Base-by-base conservation (phyloP, 495 filamentous ascomycete genomes). In the Daldinia vernicosa region DNA sequence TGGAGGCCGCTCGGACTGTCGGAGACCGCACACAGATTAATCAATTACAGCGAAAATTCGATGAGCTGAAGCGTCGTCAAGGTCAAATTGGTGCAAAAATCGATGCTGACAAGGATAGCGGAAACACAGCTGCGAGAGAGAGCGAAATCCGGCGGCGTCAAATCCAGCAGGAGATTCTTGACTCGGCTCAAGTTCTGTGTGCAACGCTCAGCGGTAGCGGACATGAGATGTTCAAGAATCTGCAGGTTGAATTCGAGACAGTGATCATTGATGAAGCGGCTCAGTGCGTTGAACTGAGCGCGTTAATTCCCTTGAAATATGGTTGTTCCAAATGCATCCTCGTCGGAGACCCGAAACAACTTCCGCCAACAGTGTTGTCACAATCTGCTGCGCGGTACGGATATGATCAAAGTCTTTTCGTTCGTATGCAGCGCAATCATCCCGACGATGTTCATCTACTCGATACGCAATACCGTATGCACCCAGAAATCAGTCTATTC, bases 221-320 rank as follows among this genome's bases (percentile, higher is more conserved):
- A 15, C 96, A 98, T 72, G 96, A 99, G 56, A 97, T 99, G 90
- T 97, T 99, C 82, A 93, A 94, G 80, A 90, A 89, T 71, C 80
- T 98, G 55, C 94, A 92, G 71, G 93, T 98, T 58, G 95, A 98
- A 78, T 98, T 99, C 69, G 95, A 99, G 80, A 98, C 95, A 0
- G 95, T 99, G 67, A 91, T 99, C 74, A 97, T 99, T 74, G 95
- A 99, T 74, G 95, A 99, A 84, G 95, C 95, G 2, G 95, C 95
- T 19, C 95, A 99, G 83, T 99, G 93, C 66, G 95, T 99, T 69
- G 95, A 99, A 81, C 85, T 99, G 77, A 97, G 94, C 74, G 94
- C 96, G 17, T 87, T 99, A 22, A 99, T 99, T 69, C 95, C 95
- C 6, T 86, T 99, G 27, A 99, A 99, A 79, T 99, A 98, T 74